Conservation (phyloP, 306 rosid genomes). For the Macrotyloma uniflorum region DNA sequence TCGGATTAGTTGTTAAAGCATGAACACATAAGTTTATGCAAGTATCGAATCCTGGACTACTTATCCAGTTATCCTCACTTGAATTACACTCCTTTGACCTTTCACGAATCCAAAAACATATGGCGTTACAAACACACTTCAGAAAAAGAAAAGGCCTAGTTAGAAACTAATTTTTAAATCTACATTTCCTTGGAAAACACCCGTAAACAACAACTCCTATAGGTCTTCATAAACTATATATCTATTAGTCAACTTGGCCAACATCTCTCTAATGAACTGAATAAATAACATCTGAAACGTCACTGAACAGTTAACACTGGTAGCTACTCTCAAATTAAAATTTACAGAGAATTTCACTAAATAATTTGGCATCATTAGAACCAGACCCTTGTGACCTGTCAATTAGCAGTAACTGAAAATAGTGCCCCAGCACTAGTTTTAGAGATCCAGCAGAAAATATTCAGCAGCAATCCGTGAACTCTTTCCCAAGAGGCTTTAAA, state of each 20-base stretch:
- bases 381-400: background rate
- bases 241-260: slow-evolving; percentile 2
- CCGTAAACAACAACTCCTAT: background rate
- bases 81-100: slow-evolving; percentile 27
- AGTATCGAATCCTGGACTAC: slow-evolving; percentile 14
- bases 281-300: slow-evolving; percentile 18
- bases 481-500: slow-evolving; percentile 20
- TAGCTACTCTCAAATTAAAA: background rate
- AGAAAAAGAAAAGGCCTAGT: background rate
- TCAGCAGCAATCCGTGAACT: slow-evolving; percentile 2
- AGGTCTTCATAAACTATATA: background rate
- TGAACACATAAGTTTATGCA: slow-evolving; percentile 14
- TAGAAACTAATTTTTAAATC: background rate
- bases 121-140: background rate
- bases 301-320: background rate
- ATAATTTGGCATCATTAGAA: background rate
- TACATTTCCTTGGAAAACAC: slow-evolving; percentile 10
- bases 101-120: slow-evolving; percentile 17
- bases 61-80: background rate
- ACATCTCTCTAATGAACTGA: slow-evolving; percentile 8
- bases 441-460: background rate
- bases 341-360: slow-evolving; percentile 2
- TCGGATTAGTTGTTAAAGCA: slow-evolving; percentile 24
- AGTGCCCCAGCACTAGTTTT: background rate
- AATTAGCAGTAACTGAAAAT: background rate